Conservation (phyloP, 2,329 filamentous ascomycete species). For the Alternaria sp. region DNA sequence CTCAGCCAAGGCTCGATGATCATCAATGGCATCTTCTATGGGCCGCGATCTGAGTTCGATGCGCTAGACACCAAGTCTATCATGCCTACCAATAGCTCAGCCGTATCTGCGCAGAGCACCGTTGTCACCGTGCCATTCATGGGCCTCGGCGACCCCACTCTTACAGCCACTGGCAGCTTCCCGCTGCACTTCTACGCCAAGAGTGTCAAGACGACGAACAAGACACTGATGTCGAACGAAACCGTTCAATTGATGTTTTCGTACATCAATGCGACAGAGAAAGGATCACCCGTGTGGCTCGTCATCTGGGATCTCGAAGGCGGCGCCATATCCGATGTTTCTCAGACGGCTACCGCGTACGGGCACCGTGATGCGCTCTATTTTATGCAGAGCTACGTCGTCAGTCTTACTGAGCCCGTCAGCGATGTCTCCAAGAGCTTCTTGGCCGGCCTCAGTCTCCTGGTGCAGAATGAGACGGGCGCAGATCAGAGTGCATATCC, state of each 20-base stretch:
- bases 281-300: constrained; percentile 3
- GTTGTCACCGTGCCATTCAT: neutral
- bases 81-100: neutral
- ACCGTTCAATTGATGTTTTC: neutral
- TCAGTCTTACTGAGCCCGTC: neutral
- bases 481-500: neutral
- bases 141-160: neutral
- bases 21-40: constrained; percentile 5
- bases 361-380: constrained; percentile 4
- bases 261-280: constrained; percentile 3
- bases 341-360: constrained; percentile 6
- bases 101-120: neutral
- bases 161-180: neutral
- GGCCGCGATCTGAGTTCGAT: neutral
- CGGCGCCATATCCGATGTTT: neutral
- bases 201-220: constrained; percentile 4
- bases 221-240: neutral
- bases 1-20: constrained; percentile 3
- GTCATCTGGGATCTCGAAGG: constrained; percentile 5
- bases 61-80: neutral
- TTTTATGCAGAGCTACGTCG: constrained; percentile 4
- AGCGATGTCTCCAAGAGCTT: neutral
- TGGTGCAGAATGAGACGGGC: neutral
- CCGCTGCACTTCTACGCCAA: neutral
- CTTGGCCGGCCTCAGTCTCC: neutral